Percentiles rank a stretch among this genome's conserved stretches.
Conservation (phyloP, 345 rosid genomes). For the Draba incana region DNA sequence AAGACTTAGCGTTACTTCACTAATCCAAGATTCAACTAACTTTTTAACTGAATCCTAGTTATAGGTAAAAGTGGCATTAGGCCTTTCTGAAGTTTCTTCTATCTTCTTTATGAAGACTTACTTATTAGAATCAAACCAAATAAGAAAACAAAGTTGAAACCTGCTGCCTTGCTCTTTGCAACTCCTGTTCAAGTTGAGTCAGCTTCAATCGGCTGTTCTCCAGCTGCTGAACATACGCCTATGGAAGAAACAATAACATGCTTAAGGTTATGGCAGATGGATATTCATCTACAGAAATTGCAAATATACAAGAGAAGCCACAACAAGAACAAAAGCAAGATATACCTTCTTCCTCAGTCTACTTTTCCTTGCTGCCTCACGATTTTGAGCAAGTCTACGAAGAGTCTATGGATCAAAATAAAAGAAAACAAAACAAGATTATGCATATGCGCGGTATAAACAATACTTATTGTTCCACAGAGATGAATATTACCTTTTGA, state of each 20-base stretch:
- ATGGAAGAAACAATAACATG: constrained; percentile 11
- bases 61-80: neutral
- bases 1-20: constrained; percentile 5
- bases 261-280: constrained; percentile 22
- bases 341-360: constrained; percentile 86
- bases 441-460: constrained; percentile 22
- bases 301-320: constrained; percentile 1
- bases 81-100: constrained; percentile 11
- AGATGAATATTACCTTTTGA: constrained; percentile 67
- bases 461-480: constrained; percentile 1
- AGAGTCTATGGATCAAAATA: constrained; percentile 56
- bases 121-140: constrained; percentile 24
- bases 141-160: constrained; percentile 43
- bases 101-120: neutral
- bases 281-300: constrained; percentile 2
- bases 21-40: constrained; percentile 29
- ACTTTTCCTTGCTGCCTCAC: constrained; percentile 99
- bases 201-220: constrained; percentile 91
- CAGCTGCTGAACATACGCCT: constrained; percentile 96
- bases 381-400: constrained; percentile 98
- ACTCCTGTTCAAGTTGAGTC: constrained; percentile 91
- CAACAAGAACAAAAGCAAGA: constrained; percentile 33
- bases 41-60: constrained; percentile 7
- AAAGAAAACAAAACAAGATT: constrained; percentile 13
- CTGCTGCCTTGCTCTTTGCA: constrained; percentile 96